Evolutionary conservation across 1,284 basidiomycete species (phyloP).

Genomic region (Fomitopsis pinicola): DNA sequence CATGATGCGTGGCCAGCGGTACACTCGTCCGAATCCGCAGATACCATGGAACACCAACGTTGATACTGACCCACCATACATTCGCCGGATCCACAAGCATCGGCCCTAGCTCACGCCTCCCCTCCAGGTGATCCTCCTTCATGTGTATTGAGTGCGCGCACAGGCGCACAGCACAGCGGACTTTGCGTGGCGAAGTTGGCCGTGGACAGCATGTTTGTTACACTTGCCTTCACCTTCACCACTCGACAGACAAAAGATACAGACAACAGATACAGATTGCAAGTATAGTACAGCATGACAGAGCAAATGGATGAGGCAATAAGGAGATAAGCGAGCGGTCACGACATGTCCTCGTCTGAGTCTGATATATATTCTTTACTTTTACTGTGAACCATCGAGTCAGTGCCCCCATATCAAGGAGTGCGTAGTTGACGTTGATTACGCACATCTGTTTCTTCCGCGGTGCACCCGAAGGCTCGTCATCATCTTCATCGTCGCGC

Average conservation of each 20-base stretch:
- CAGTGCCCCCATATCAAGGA: not conserved
- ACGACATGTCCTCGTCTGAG: slow-evolving; percentile 66
- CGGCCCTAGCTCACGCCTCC: too few relatives aligned
- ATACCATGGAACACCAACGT: too few relatives aligned
- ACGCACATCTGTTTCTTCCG: slow-evolving; percentile 76
- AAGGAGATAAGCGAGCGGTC: not conserved
- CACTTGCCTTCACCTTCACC: too few relatives aligned
- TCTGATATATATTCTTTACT: slow-evolving; percentile 77
- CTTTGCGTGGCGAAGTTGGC: too few relatives aligned
- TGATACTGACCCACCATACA: too few relatives aligned
- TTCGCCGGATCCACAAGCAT: too few relatives aligned
- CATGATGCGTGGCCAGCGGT: too few relatives aligned
- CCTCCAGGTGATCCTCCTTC: too few relatives aligned
- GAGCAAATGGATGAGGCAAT: not conserved
- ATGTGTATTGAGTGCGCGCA: too few relatives aligned
- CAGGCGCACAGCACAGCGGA: too few relatives aligned
- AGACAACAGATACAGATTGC: not conserved
- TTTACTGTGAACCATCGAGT: slow-evolving; percentile 43
- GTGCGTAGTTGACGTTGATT: not conserved
- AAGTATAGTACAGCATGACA: not conserved
- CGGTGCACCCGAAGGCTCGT: slow-evolving; percentile 39
- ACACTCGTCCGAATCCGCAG: too few relatives aligned
- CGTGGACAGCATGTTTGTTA: too few relatives aligned
- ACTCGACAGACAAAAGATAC: not conserved
- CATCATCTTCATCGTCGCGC: slow-evolving; percentile 73